Percentiles rank a stretch among this genome's conserved stretches.
Evolutionary conservation across 257 asterid species (phyloP).

Genomic region (Solanum chilense): DNA sequence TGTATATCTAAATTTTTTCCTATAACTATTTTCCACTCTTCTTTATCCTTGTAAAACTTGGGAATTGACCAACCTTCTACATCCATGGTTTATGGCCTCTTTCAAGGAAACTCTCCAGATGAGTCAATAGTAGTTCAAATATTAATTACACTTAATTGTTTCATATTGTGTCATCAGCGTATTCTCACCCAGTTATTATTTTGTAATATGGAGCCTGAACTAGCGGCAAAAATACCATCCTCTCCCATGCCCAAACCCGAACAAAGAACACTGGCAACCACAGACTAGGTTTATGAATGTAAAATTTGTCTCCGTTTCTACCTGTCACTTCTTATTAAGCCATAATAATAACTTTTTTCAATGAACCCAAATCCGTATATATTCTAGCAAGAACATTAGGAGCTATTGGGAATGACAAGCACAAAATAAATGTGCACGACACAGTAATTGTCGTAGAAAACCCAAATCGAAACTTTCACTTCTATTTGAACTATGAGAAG

Average conservation of each 20-base stretch:
- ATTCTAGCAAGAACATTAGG: background rate
- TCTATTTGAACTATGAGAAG: too few species aligned
- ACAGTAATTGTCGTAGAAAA: too few species aligned
- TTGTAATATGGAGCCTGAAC: background rate
- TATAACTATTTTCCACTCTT: background rate
- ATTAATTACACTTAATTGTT: conserved; percentile 1
- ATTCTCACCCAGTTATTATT: background rate
- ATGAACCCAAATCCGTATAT: background rate
- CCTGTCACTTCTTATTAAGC: background rate
- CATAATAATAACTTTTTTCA: too few species aligned
- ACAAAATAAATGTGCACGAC: too few species aligned
- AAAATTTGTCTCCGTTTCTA: background rate
- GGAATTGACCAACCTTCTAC: conserved; percentile 14
- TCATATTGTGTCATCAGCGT: conserved; percentile 9
- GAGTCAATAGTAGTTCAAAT: conserved; percentile 13
- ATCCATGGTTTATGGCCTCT: conserved; percentile 18
- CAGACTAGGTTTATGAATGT: background rate
- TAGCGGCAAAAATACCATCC: conserved; percentile 10
- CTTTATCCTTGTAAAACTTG: conserved; percentile 6
- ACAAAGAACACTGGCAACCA: conserved; percentile 18
- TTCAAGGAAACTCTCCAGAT: background rate
- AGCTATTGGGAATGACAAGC: too few species aligned
- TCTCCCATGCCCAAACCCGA: conserved; percentile 38
- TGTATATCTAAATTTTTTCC: background rate
- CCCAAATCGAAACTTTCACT: too few species aligned